Percentiles rank a stretch among this genome's conserved stretches.
phyloP scores from a whole-genome alignment of 1,284 basidiomycete genomes.

The Vanrija sp. region DNA sequence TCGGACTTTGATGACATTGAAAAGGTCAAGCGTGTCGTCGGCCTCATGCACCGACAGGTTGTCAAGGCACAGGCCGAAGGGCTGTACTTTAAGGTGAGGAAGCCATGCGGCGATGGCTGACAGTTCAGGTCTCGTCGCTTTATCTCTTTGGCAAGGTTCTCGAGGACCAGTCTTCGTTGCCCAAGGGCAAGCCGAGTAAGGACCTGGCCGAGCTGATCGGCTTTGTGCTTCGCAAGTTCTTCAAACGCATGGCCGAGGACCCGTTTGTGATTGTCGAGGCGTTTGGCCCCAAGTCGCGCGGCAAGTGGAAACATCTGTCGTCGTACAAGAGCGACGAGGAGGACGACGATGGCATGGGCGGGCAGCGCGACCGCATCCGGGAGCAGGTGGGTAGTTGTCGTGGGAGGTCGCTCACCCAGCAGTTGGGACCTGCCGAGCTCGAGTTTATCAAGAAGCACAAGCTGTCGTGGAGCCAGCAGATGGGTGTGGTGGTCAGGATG shows the following conservation, averaged over 20 bases:
- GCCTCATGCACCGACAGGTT: constrained; percentile 80
- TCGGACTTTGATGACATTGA: constrained; percentile 73
- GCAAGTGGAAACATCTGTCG: constrained; percentile 77
- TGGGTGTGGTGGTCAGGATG: constrained; percentile 75
- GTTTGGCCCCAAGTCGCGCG: constrained; percentile 82
- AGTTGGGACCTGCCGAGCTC: constrained; percentile 59
- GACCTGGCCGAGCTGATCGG: constrained; percentile 78
- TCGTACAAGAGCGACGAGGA: constrained; percentile 55
- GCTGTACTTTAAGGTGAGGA: constrained; percentile 69
- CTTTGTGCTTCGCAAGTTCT: constrained; percentile 82
- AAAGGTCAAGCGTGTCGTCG: constrained; percentile 79
- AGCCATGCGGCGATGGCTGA: constrained; percentile 32
- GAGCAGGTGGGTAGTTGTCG: constrained; percentile 38
- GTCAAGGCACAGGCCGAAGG: constrained; percentile 84
- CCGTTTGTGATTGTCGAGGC: constrained; percentile 81
- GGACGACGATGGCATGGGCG: constrained; percentile 52
- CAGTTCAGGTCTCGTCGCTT: constrained; percentile 62
- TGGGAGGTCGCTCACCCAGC: constrained; percentile 8
- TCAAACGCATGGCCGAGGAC: constrained; percentile 77
- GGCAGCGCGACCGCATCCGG: constrained; percentile 45
- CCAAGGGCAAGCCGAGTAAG: constrained; percentile 70
- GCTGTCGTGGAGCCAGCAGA: constrained; percentile 75
- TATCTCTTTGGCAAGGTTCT: constrained; percentile 78
- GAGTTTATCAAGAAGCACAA: constrained; percentile 75
- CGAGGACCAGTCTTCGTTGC: constrained; percentile 68